phyloP scores from a whole-genome alignment of 2,329 filamentous ascomycete genomes.

The Alternaria conjuncta region DNA sequence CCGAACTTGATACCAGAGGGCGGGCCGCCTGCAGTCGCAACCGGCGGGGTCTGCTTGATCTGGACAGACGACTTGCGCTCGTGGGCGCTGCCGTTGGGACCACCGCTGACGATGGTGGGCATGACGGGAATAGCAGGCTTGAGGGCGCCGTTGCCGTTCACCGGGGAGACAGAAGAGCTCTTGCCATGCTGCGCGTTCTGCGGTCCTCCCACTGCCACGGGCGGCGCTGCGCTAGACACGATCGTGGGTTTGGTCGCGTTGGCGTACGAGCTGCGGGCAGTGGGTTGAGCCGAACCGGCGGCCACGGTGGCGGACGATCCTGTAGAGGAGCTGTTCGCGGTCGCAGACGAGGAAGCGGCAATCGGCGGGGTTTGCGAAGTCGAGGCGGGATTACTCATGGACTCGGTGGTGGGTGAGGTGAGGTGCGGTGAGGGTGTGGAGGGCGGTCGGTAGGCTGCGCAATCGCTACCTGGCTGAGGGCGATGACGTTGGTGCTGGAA shows the following conservation, averaged over 20 bases:
- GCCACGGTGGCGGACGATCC: constrained; percentile 58
- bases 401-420: constrained; percentile 24
- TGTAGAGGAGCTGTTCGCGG: constrained; percentile 56
- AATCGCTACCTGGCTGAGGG: constrained; percentile 17
- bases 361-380: constrained; percentile 57
- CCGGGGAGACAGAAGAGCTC: constrained; percentile 65
- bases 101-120: constrained; percentile 67
- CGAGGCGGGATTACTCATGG: constrained; percentile 67
- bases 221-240: constrained; percentile 58
- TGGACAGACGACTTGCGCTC: constrained; percentile 90
- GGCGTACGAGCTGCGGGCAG: constrained; percentile 65
- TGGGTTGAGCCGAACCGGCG: constrained; percentile 63
- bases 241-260: constrained; percentile 63
- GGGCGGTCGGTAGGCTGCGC: constrained; percentile 17
- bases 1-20: constrained; percentile 76
- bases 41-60: constrained; percentile 77
- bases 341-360: constrained; percentile 56
- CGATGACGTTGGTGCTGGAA: constrained; percentile 30
- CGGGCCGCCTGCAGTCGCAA: constrained; percentile 56
- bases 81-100: constrained; percentile 76
- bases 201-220: constrained; percentile 61
- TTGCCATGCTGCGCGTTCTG: constrained; percentile 59
- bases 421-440: neutral
- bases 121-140: constrained; percentile 42
- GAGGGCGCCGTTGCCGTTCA: constrained; percentile 78